Evolutionary conservation across 768 basidiomycete genomes (phyloP), one percentile per base, ranked within the genome.

Genomic region (Clitopilus passeckerianus): DNA sequence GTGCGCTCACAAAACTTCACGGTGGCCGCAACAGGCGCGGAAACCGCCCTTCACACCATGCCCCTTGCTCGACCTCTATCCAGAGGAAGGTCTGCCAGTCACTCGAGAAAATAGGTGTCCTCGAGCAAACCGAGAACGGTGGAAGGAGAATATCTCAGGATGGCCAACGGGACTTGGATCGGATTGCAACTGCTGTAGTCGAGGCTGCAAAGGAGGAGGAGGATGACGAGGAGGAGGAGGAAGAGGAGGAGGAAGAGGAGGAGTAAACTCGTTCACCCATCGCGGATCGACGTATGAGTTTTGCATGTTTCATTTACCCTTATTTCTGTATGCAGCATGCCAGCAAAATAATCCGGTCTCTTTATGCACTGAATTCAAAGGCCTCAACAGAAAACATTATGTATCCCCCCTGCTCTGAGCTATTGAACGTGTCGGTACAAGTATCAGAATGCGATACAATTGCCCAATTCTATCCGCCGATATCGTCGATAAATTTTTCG

Each of bases 41-140:
- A 56, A 93, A 94, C 85, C 90, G 97, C 66, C 95, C 96, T 54
- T 93, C 93, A 63, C 95, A 96, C 81, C 96, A 98, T 79, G 87
- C 84, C 59, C 82, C 90, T 71, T 84, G 87, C 23, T 94, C 95
- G 44, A 82, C 89, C 58, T 88, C 88, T 59, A 91, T 98, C 55
- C 94, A 98, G 77, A 90, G 95, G 72, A 95, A 91, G 78, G 79
- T 98, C 66, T 94, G 95, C 79, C 96, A 99, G 79, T 87, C 94
- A 52, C 81, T 98, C 67, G 96, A 98, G 84, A 97, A 96, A 84
- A 98, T 99, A 70, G 95, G 95, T 69, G 97, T 98, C 60, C 82
- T 98, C 68, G 97, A 98, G 80, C 83, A 89, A 77, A 86, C 90
- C 61, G 86, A 90, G 46, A 94, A 95, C 70, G 97, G 96, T 67